Evolutionary conservation across 805 yeast species (phyloP).

Genomic region (Teunomyces lycoperdinae): DNA sequence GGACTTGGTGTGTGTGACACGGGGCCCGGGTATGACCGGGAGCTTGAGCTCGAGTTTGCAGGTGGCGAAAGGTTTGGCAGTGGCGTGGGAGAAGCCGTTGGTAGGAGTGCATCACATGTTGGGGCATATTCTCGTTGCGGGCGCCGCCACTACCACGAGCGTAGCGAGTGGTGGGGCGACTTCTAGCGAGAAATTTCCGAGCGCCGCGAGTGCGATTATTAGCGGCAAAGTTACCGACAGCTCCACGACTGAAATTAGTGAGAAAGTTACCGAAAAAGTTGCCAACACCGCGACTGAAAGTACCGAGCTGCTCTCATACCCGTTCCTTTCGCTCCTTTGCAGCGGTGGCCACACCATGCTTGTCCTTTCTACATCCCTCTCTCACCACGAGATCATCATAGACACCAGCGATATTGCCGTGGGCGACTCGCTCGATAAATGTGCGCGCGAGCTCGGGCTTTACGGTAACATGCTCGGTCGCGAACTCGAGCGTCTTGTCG

Average conservation of each 20-base stretch:
- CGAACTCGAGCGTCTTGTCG: slow-evolving; percentile 63
- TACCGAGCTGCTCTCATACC: slow-evolving; percentile 42
- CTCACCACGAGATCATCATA: slow-evolving; percentile 68
- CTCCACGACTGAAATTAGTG: background rate
- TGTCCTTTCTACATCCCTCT: slow-evolving; percentile 59
- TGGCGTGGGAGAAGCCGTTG: slow-evolving; percentile 74
- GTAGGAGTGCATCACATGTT: slow-evolving; percentile 96
- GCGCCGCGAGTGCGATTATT: background rate
- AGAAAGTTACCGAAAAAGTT: too few relatives aligned
- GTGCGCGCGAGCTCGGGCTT: slow-evolving; percentile 82
- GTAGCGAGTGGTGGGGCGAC: background rate
- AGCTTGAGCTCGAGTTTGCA: slow-evolving; percentile 80
- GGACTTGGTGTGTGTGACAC: slow-evolving; percentile 81
- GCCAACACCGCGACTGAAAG: slow-evolving; percentile 36
- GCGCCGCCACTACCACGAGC: background rate
- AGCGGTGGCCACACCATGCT: slow-evolving; percentile 96
- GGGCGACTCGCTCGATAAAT: slow-evolving; percentile 92
- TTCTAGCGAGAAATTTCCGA: background rate
- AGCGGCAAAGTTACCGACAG: background rate
- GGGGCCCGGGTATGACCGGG: slow-evolving; percentile 97
- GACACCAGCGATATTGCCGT: slow-evolving; percentile 85
- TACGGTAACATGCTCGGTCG: slow-evolving; percentile 83
- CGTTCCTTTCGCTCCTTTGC: slow-evolving; percentile 73
- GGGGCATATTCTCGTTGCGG: slow-evolving; percentile 70
- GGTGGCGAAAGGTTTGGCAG: slow-evolving; percentile 77